Evolutionary conservation across 192 early-diverging fungal species (phyloP).

Genomic region (Coemansia sp.): DNA sequence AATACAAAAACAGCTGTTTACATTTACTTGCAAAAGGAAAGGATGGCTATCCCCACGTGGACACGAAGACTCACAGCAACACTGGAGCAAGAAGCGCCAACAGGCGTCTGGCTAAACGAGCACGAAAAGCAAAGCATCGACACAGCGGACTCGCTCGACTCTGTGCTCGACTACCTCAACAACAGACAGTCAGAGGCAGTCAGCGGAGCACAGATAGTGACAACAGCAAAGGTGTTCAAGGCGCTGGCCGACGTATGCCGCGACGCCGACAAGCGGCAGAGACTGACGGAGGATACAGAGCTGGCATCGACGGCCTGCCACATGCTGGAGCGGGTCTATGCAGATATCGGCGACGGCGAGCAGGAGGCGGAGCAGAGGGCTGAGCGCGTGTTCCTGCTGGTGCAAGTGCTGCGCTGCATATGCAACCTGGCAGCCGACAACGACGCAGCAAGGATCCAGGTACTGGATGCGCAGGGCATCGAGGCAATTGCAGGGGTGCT

Average conservation of each 20-base stretch:
- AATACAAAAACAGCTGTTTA: neutral
- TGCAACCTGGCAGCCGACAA: conserved; percentile 50
- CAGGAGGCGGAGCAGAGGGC: conserved; percentile 13
- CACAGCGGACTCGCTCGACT: neutral
- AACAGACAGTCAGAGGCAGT: conserved; percentile 3
- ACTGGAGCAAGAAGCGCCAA: neutral
- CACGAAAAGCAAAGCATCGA: neutral
- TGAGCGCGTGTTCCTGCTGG: conserved; percentile 33
- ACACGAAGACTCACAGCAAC: conserved; percentile 1
- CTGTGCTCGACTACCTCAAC: conserved; percentile 9
- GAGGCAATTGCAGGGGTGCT: conserved; percentile 12
- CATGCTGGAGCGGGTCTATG: conserved; percentile 15
- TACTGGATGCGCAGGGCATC: conserved; percentile 16
- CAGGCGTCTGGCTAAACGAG: neutral
- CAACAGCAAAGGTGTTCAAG: conserved; percentile 38
- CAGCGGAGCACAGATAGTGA: conserved; percentile 7
- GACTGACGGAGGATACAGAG: conserved; percentile 7
- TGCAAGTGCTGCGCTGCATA: conserved; percentile 43
- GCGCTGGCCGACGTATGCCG: conserved; percentile 39
- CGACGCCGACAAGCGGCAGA: conserved; percentile 8
- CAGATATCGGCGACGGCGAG: neutral
- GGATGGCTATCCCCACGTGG: conserved; percentile 4
- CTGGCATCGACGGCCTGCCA: conserved; percentile 10
- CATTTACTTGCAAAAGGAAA: too few species aligned
- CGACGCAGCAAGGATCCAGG: conserved; percentile 16